Percentiles rank a stretch among this genome's conserved stretches.
Conservation (phyloP, 2,329 filamentous ascomycete genomes). For the Fusarium pseudograminearum region DNA sequence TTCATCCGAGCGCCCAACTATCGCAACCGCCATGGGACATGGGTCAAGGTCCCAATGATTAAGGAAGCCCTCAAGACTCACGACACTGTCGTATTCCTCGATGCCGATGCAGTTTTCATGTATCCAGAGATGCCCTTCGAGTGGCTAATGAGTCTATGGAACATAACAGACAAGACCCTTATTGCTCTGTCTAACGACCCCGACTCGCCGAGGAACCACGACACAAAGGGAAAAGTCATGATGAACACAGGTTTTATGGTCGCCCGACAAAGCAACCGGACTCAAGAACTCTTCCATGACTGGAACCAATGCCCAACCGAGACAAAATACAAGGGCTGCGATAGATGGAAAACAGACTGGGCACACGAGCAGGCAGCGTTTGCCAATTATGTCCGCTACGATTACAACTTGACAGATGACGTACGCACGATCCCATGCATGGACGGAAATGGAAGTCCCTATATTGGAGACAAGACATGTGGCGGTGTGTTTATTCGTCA, state of each 20-base stretch:
- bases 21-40: constrained; percentile 57
- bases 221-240: constrained; percentile 45
- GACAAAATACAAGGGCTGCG: constrained; percentile 26
- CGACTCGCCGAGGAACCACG: constrained; percentile 52
- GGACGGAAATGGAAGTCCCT: constrained; percentile 45
- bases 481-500: constrained; percentile 45
- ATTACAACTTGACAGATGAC: constrained; percentile 41
- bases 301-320: constrained; percentile 18
- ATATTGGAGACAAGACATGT: constrained; percentile 41
- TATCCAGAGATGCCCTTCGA: constrained; percentile 59
- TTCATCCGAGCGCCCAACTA: constrained; percentile 58
- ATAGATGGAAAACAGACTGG: constrained; percentile 44
- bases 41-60: constrained; percentile 58
- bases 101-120: constrained; percentile 58
- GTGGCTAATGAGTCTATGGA: constrained; percentile 62
- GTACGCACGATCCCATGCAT: constrained; percentile 40
- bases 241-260: constrained; percentile 42
- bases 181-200: constrained; percentile 61
- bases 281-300: constrained; percentile 35
- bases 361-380: constrained; percentile 49
- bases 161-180: constrained; percentile 55
- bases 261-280: constrained; percentile 40
- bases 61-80: constrained; percentile 55
- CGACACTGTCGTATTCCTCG: constrained; percentile 58
- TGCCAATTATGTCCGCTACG: constrained; percentile 44